Base-by-base conservation (phyloP, 2,329 filamentous ascomycete genomes). In the Ilyonectria robusta region DNA sequence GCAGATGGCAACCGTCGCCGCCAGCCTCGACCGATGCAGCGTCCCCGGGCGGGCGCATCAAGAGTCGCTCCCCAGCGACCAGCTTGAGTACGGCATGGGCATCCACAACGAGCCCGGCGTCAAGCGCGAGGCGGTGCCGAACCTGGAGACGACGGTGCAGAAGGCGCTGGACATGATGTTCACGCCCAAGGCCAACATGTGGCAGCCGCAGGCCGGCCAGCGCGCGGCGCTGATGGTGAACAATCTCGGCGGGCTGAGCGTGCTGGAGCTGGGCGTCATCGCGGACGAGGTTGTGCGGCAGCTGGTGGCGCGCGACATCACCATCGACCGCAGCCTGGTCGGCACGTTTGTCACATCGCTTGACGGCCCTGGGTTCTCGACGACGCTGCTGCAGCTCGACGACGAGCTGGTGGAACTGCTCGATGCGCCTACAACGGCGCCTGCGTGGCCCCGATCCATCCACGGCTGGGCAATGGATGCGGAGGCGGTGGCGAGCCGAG, bases 61-160 rank as follows among this genome's bases (percentile, higher is more conserved):
- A 46, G 72, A 75, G 26, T 48, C 54, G 6, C 69, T 75, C 7
- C 70, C 73, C 5, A n/a, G 23, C 6, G 62, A 59, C 29, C 69
- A 73, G 19, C 69, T 75, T 46, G 73, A 75, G 21, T 75, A 71
- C 37, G 73, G 73, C 2, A 74, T 75, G 73, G 73, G 73, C 29
- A 75, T 75, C 44, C 73, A 75, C 62, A 75, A 75, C 59, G 73
- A 75, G 31, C 73, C 73, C 1, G 73, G 73, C 19, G 73, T 74
- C n/a, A 66, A 65, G 33, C 72, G 73, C n/a, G 68, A 72, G 44
- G 54, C 65, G 31, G 58, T 75, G 1, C 19, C 53, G 6, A 63
- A n/a, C 9, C 61, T 75, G 1, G 62, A 75, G 21, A 62, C 62
- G 13, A 73, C 71, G 5, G 65, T 75, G 3, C 40, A 59, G 35